Evolutionary conservation across 805 yeast genomes (phyloP).

Genomic region (Ogataea nitratoaversa): DNA sequence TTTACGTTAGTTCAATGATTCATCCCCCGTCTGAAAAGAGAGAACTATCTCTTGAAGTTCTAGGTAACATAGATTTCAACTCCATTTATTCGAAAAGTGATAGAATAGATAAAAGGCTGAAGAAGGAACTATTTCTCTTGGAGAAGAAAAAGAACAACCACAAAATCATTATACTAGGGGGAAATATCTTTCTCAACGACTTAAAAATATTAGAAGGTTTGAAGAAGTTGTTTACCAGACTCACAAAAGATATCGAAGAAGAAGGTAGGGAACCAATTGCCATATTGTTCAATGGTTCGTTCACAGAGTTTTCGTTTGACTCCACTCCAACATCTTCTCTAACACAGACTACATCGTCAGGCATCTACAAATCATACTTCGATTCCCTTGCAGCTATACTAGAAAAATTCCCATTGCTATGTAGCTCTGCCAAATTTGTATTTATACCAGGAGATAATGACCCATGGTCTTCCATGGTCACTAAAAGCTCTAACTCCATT

Average conservation of each 20-base stretch:
- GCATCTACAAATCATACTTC: slow-evolving; percentile 60
- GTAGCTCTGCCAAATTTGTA: slow-evolving; percentile 51
- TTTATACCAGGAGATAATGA: slow-evolving; percentile 89
- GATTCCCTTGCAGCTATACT: slow-evolving; percentile 69
- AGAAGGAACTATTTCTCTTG: slow-evolving; percentile 46
- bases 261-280: slow-evolving; percentile 47
- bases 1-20: slow-evolving; percentile 70
- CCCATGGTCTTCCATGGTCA: slow-evolving; percentile 80
- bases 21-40: slow-evolving; percentile 89
- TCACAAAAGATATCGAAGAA: slow-evolving; percentile 47
- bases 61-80: slow-evolving; percentile 72
- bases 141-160: slow-evolving; percentile 58
- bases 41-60: slow-evolving; percentile 57
- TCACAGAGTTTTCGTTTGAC: slow-evolving; percentile 60
- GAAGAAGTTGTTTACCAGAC: slow-evolving; percentile 50
- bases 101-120: slow-evolving; percentile 59
- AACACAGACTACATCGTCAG: slow-evolving; percentile 45
- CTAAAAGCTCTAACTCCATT: slow-evolving; percentile 53
- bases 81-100: slow-evolving; percentile 28
- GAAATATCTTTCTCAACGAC: slow-evolving; percentile 66
- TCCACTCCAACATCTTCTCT: slow-evolving; percentile 48
- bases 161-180: slow-evolving; percentile 67
- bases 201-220: slow-evolving; percentile 56
- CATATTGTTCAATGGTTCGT: slow-evolving; percentile 80
- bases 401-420: slow-evolving; percentile 52